Conservation (phyloP, 2,329 filamentous ascomycete genomes). For the Microdochium trichocladiopsis region DNA sequence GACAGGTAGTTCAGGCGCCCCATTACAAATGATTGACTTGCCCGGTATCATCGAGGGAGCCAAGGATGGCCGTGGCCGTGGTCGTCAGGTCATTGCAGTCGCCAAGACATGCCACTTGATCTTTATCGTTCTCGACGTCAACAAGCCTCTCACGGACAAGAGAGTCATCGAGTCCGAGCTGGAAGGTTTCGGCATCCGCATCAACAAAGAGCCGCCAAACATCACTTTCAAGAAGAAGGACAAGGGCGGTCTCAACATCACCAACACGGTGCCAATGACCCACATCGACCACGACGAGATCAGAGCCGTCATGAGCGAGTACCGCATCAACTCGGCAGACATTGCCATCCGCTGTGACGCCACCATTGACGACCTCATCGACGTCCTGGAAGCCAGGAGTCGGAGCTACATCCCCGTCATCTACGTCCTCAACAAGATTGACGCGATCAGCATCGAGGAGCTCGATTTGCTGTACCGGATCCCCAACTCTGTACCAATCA, state of each 20-base stretch:
- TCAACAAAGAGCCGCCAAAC: constrained; percentile 96
- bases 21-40: constrained; percentile 96
- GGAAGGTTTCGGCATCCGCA: constrained; percentile 94
- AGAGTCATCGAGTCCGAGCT: constrained; percentile 89
- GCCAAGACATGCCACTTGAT: constrained; percentile 98
- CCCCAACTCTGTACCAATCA: constrained; percentile 94
- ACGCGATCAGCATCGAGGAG: constrained; percentile 96
- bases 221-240: constrained; percentile 99
- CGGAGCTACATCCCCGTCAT: constrained; percentile 98
- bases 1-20: constrained; percentile 52
- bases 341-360: constrained; percentile 97
- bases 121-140: constrained; percentile 97
- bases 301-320: constrained; percentile 95
- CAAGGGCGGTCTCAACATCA: constrained; percentile 93
- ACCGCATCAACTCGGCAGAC: constrained; percentile 92
- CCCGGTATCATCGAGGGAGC: constrained; percentile 98
- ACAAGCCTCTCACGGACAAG: constrained; percentile 97
- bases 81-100: constrained; percentile 96
- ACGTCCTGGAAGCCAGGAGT: constrained; percentile 88
- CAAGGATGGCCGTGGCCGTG: constrained; percentile 95
- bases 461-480: constrained; percentile 94
- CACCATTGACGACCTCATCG: constrained; percentile 94
- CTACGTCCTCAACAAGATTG: constrained; percentile 98
- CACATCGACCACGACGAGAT: constrained; percentile 97
- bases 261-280: constrained; percentile 83